Evolutionary conservation across 257 asterid genomes (phyloP).

Genomic region (Eustoma russellianum): DNA sequence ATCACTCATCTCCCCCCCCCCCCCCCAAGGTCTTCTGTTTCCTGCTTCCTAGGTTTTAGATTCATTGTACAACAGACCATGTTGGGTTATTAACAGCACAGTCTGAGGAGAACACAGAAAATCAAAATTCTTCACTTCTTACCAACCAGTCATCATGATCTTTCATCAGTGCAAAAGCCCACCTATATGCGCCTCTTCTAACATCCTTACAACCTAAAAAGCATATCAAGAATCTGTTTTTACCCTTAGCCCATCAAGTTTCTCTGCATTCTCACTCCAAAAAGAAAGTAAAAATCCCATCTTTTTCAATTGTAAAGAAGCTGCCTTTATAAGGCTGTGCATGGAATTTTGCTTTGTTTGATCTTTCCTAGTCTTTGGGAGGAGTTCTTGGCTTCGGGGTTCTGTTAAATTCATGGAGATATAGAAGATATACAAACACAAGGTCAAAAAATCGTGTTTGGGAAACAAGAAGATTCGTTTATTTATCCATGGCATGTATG

Average conservation of each 20-base stretch:
- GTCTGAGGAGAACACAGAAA: slow-evolving; percentile 10
- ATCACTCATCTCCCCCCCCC: slow-evolving; percentile 26
- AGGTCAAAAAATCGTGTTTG: neutral
- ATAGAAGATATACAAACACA: neutral
- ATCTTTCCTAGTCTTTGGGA: neutral
- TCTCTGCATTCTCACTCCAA: slow-evolving; percentile 2
- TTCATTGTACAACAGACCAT: slow-evolving; percentile 23
- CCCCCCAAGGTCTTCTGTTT: slow-evolving; percentile 16
- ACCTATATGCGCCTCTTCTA: neutral
- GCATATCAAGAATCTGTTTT: slow-evolving; percentile 5
- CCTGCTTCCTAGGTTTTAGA: slow-evolving; percentile 32
- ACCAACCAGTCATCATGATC: slow-evolving; percentile 8
- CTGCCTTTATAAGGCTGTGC: neutral
- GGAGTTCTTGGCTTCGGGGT: slow-evolving; percentile 13
- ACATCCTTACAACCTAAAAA: slow-evolving; percentile 1
- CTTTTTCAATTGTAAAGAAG: slow-evolving; percentile 8
- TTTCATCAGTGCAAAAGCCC: neutral
- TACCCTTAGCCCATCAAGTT: slow-evolving; percentile 2
- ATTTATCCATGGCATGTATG: slow-evolving; percentile 16
- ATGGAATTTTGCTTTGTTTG: slow-evolving; percentile 8
- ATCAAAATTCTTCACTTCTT: neutral
- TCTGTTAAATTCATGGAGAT: too few relatives aligned
- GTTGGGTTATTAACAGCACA: slow-evolving; percentile 34
- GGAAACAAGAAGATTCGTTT: slow-evolving; percentile 5
- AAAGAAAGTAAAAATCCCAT: slow-evolving; percentile 21